Conservation (phyloP, 495 filamentous ascomycete genomes). For the Aspergillus indologenus region DNA sequence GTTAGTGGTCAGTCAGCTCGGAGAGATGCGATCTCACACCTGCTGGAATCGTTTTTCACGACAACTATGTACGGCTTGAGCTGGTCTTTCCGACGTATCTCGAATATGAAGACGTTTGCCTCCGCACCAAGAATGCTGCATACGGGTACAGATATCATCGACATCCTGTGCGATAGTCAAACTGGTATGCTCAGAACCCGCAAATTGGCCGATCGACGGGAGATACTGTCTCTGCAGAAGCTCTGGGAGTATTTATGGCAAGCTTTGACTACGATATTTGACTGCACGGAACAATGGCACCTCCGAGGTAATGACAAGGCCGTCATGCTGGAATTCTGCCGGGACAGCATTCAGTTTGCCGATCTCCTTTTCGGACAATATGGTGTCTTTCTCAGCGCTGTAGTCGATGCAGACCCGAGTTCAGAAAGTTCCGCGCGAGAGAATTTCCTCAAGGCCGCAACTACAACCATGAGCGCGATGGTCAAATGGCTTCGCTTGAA, state of each 20-base stretch:
- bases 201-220: constrained; percentile 52
- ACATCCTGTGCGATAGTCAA: constrained; percentile 77
- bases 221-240: constrained; percentile 59
- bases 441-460: constrained; percentile 55
- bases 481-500: constrained; percentile 80
- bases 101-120: constrained; percentile 57
- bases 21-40: constrained; percentile 68
- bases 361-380: constrained; percentile 81
- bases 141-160: constrained; percentile 70
- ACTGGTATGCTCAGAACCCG: constrained; percentile 73
- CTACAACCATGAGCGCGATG: constrained; percentile 60
- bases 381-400: constrained; percentile 67
- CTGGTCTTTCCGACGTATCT: constrained; percentile 57
- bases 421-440: constrained; percentile 42
- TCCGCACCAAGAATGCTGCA: constrained; percentile 69
- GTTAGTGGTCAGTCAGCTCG: constrained; percentile 67
- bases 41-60: constrained; percentile 61
- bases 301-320: constrained; percentile 63
- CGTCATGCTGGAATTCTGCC: constrained; percentile 84
- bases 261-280: constrained; percentile 74
- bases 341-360: constrained; percentile 90
- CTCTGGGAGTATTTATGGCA: constrained; percentile 87
- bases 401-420: constrained; percentile 45
- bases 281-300: constrained; percentile 76
- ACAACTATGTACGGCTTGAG: constrained; percentile 59